Base-by-base conservation (phyloP, 106 monocot species). In the Agapanthus africanus region DNA sequence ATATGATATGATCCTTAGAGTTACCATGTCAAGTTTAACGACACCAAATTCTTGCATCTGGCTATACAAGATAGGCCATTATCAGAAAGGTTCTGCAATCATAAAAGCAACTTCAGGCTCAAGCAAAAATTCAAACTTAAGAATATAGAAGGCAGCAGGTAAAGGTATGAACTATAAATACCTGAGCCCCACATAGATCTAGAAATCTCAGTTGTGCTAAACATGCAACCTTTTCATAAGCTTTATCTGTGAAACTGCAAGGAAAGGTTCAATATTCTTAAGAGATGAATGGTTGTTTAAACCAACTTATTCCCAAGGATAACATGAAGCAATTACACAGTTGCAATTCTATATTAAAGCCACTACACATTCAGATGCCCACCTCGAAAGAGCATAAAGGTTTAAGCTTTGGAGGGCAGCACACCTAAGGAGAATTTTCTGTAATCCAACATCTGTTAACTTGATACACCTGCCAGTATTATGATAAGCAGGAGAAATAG, bases 131-230 rank as follows among this genome's bases (percentile, higher is more conserved):
- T 9, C 25, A 34, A 61, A 40, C 40, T 41, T 66, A 28, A 16
- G 26, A 44, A 42, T 13, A 28, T 26, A 27, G 66, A 66, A 41
- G 15, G 10, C 40, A 44, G 28, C 26, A n/a, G n/a, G n/a, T n/a
- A n/a, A n/a, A n/a, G 40, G 11, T 86, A 57, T 80, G 36, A 95
- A 51, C 70, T 88, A 84, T 51, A 46, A 62, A 19, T 66, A 95
- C 95, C 91, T 86, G 95, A n/a, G 91, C 81, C 51, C 95, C 95
- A 84, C 95, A 95, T 3, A 95, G 70, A 66, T 95, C 88, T 44
- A 95, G 66, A 75, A 88, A 88, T 76, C 35, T 81, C 60, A 95
- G 70, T 68, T 76, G 42, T 59, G 70, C 61, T 52, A 95, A 71
- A 66, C 37, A 78, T 39, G 74, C 69, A 67, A 95, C 82, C 60